These are phyloP conservation scores for Cnidoscolus chayamansa DNA, from an alignment of 441 rosid species.

Conservation along the genomic window DNA sequence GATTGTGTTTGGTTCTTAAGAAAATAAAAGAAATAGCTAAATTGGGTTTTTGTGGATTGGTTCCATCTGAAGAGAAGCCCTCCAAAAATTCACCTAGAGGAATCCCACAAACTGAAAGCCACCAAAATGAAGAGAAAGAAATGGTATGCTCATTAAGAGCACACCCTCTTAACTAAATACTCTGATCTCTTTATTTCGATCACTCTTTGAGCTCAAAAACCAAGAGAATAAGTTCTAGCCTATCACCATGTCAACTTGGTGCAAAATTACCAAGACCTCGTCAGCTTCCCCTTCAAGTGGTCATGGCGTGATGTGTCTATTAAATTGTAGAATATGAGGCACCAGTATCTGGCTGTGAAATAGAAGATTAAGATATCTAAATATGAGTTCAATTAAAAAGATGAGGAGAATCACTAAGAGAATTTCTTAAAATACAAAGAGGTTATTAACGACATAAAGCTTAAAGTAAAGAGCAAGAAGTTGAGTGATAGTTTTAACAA, in stretches of 20 bases:
- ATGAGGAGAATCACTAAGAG: slow-evolving; percentile 74
- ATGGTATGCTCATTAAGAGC: too few species aligned
- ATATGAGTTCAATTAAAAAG: slow-evolving; percentile 71
- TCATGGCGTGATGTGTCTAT: slow-evolving; percentile 77
- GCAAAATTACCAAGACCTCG: slow-evolving; percentile 55
- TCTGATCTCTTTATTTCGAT: too few species aligned
- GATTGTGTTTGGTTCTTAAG: too few species aligned
- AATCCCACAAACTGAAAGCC: too few species aligned
- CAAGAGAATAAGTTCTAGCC: slow-evolving; percentile 74
- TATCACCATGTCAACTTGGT: slow-evolving; percentile 57
- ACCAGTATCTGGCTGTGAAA: slow-evolving; percentile 75
- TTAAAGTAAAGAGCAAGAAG: too few species aligned
- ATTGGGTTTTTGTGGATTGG: too few species aligned
- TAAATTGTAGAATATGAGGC: slow-evolving; percentile 76
- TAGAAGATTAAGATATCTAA: slow-evolving; percentile 28
- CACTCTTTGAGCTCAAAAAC: slow-evolving; percentile 61
- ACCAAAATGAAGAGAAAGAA: too few species aligned
- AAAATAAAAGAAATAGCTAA: too few species aligned
- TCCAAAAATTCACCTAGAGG: too few species aligned
- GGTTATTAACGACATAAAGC: too few species aligned
- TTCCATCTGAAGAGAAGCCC: too few species aligned
- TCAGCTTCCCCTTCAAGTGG: slow-evolving; percentile 65
- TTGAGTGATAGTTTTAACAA: slow-evolving; percentile 22
- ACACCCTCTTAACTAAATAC: too few species aligned
- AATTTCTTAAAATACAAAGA: slow-evolving; percentile 16